Evolutionary conservation across 768 basidiomycete species (phyloP).

Genomic region (Boletus vinaceobasis): DNA sequence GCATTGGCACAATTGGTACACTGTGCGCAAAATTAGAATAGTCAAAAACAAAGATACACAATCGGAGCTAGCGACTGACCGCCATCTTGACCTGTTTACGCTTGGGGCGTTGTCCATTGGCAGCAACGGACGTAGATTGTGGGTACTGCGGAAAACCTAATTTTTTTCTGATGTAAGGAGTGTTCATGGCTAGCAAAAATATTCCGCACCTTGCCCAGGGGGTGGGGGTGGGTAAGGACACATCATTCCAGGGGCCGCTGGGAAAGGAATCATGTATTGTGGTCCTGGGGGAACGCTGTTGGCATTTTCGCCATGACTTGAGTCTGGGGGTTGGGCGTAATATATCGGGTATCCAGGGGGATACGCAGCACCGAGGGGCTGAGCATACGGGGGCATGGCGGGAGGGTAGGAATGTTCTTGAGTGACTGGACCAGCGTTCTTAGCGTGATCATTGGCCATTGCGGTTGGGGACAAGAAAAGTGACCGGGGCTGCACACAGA

Average conservation of each 20-base stretch:
- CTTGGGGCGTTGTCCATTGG: slow-evolving; percentile 35
- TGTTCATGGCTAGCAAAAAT: background rate
- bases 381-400: slow-evolving; percentile 27
- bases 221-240: slow-evolving; percentile 42
- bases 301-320: slow-evolving; percentile 33
- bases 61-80: slow-evolving; percentile 32
- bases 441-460: slow-evolving; percentile 33
- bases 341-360: slow-evolving; percentile 34
- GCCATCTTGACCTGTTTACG: slow-evolving; percentile 61
- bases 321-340: slow-evolving; percentile 29
- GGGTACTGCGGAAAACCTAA: slow-evolving; percentile 32
- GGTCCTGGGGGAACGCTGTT: slow-evolving; percentile 26
- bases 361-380: slow-evolving; percentile 26
- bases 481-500: slow-evolving; percentile 23
- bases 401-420: slow-evolving; percentile 32
- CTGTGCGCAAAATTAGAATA: slow-evolving; percentile 22
- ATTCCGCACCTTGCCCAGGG: slow-evolving; percentile 34
- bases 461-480: slow-evolving; percentile 21
- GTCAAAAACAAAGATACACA: slow-evolving; percentile 1
- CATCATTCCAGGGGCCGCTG: slow-evolving; percentile 41
- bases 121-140: slow-evolving; percentile 20
- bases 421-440: slow-evolving; percentile 35
- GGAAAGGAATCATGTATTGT: slow-evolving; percentile 38
- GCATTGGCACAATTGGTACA: slow-evolving; percentile 58
- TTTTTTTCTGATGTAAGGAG: slow-evolving; percentile 16